These are phyloP conservation scores for Dunaliella primolecta DNA, from an alignment of 139 green algal species.

Conservation along the genomic window DNA sequence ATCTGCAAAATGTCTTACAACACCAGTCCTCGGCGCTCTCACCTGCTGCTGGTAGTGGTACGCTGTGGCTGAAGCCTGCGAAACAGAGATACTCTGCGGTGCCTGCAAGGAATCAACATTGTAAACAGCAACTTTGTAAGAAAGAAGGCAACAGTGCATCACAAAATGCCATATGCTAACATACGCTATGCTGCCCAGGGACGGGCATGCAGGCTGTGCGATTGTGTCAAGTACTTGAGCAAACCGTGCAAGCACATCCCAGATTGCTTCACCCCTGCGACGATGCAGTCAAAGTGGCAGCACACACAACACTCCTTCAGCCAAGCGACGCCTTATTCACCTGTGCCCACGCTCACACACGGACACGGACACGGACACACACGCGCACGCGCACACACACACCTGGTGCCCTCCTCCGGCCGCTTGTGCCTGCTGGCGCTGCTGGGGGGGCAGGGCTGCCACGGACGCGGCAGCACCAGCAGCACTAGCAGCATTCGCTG, in stretches of 20 bases:
- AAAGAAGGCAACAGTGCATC: no score
- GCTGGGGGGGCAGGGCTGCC: background rate
- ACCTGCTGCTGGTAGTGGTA: slow-evolving; percentile 10
- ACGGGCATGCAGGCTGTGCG: background rate
- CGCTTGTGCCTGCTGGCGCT: background rate
- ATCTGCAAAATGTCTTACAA: background rate
- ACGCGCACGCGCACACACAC: background rate
- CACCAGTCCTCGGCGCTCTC: no score
- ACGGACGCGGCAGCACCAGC: background rate
- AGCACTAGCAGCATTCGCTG: background rate
- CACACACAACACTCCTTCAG: background rate
- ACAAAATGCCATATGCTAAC: no score
- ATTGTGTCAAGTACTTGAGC: background rate
- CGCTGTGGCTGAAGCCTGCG: background rate
- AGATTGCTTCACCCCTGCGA: no score
- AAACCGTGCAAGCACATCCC: background rate
- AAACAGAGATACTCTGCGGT: background rate
- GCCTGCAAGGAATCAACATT: background rate
- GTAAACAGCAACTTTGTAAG: no score
- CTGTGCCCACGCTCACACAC: background rate
- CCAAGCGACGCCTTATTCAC: background rate
- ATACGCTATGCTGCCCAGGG: background rate
- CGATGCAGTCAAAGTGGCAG: background rate
- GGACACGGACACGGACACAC: background rate
- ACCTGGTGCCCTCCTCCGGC: background rate